Base-by-base conservation (phyloP, 441 rosid species). In the Manihot esculenta region DNA sequence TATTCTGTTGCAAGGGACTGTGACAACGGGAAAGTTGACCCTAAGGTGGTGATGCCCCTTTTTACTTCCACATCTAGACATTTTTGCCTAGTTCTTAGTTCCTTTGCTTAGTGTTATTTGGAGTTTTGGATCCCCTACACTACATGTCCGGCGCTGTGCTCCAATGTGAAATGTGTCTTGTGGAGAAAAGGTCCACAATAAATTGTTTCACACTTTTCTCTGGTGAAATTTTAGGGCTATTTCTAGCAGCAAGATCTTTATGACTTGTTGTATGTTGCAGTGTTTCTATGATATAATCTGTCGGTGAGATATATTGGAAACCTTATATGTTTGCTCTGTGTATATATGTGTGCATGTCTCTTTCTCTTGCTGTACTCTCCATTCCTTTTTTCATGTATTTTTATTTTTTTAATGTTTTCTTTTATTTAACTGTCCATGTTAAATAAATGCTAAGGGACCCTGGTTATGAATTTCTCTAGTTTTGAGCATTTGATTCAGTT, bases 1-100 rank as follows among this genome's bases (percentile, higher is more conserved):
- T 92, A 94, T 80, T 89, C 99, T 57, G 98, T 92, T 50, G 98
- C 97, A 20, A 87, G 93, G 76, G 89, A 93, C 64, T 92, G 93
- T 62, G 99, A 90, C 82, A 79, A 74, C 64, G 99, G 99, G 42
- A 90, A 81, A 79, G 68, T 88, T 69, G 83, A 87, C 72, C 87
- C 98, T 56, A 92, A 92, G 98, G 99, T 94, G 71, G 44, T 44
- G 67, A 66, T 44, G 42, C n/a, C 44, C 14, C 12, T 33, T 17
- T 12, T 56, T 26, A 12, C 30, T 30, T 10, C 64, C 51, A 21
- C 42, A 10, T 69, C 18, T 62, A 27, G 20, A 62, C 68, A n/a
- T 30, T 42, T 26, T 33, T 20, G 9, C 24, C 50, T 42, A 3
- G 23, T 12, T 33, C 44, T 66, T 26, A 4, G 10, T 45, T 27